Evolutionary conservation across 2,329 filamentous ascomycete genomes (phyloP).

Genomic region (Colletotrichum sp.): DNA sequence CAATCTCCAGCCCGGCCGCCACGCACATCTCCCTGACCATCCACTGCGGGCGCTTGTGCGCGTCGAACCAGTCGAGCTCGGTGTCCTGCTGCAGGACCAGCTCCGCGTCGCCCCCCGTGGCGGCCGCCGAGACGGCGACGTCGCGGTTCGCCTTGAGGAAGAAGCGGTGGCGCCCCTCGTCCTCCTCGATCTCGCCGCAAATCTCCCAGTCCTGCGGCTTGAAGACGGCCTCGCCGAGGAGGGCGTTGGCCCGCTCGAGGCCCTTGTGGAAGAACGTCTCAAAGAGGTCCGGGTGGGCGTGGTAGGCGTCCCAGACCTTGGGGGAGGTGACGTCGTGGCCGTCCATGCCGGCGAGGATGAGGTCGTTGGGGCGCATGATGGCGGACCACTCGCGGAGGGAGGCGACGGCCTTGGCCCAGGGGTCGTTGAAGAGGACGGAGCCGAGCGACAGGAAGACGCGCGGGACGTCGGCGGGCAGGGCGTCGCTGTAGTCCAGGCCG

Average conservation of each 20-base stretch:
- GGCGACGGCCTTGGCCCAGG: slow-evolving; percentile 36
- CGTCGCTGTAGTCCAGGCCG: slow-evolving; percentile 34
- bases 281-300: slow-evolving; percentile 39
- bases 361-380: slow-evolving; percentile 37
- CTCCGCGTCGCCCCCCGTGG: slow-evolving; percentile 14
- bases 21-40: slow-evolving; percentile 36
- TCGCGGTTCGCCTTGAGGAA: slow-evolving; percentile 41
- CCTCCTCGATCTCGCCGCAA: slow-evolving; percentile 37
- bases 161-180: slow-evolving; percentile 43
- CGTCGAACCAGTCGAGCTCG: slow-evolving; percentile 48
- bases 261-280: slow-evolving; percentile 43
- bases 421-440: slow-evolving; percentile 47
- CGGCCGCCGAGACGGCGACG: slow-evolving; percentile 26
- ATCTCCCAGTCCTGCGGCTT: slow-evolving; percentile 42
- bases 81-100: slow-evolving; percentile 32
- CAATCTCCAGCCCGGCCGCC: slow-evolving; percentile 40
- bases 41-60: slow-evolving; percentile 40
- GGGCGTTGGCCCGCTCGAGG: slow-evolving; percentile 40
- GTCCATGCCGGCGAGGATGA: slow-evolving; percentile 46
- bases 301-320: slow-evolving; percentile 46
- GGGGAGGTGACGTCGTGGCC: slow-evolving; percentile 38
- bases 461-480: background rate
- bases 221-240: slow-evolving; percentile 38
- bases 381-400: slow-evolving; percentile 41
- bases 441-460: slow-evolving; percentile 34